A percentile compares a stretch with the other conserved stretches of the same genome.
These are phyloP conservation scores for Poterioochromonas sp. DNA, from an alignment of 352 stramenopile species.

Conservation along the genomic window DNA sequence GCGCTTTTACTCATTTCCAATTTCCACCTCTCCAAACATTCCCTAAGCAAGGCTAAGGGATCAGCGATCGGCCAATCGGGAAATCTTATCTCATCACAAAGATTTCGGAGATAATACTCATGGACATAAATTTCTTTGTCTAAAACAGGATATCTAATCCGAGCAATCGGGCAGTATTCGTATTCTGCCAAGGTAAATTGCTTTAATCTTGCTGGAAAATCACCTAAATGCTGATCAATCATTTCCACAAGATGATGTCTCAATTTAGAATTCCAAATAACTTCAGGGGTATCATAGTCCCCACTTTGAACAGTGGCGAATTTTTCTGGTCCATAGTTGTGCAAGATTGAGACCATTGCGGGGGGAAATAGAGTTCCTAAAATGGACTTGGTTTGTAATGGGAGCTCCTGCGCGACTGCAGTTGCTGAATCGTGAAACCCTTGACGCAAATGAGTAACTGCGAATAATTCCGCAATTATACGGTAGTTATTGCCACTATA, in stretches of 20 bases:
- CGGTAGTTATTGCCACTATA: slow-evolving; percentile 56
- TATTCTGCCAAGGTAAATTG: slow-evolving; percentile 74
- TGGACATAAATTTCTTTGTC: slow-evolving; percentile 80
- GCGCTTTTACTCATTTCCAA: slow-evolving; percentile 54
- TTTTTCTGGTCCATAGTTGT: slow-evolving; percentile 58
- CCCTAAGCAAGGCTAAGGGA: slow-evolving; percentile 68
- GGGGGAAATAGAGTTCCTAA: slow-evolving; percentile 72
- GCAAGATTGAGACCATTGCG: slow-evolving; percentile 73
- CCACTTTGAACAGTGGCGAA: slow-evolving; percentile 78
- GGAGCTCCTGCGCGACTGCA: slow-evolving; percentile 47
- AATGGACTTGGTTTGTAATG: slow-evolving; percentile 57
- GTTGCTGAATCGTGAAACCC: slow-evolving; percentile 51
- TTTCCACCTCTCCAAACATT: slow-evolving; percentile 65
- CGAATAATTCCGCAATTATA: slow-evolving; percentile 50
- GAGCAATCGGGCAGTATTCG: slow-evolving; percentile 79
- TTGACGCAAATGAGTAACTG: slow-evolving; percentile 53
- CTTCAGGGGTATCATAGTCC: slow-evolving; percentile 68
- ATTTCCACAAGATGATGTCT: slow-evolving; percentile 68
- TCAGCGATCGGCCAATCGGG: slow-evolving; percentile 67
- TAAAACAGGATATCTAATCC: slow-evolving; percentile 72
- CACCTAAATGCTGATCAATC: slow-evolving; percentile 75
- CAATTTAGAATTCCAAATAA: slow-evolving; percentile 88
- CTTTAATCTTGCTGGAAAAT: slow-evolving; percentile 72
- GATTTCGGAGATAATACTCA: slow-evolving; percentile 79
- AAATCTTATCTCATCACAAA: slow-evolving; percentile 67